Evolutionary conservation across 2,329 filamentous ascomycete species (phyloP).

Genomic region (Hypoxylon sp.): DNA sequence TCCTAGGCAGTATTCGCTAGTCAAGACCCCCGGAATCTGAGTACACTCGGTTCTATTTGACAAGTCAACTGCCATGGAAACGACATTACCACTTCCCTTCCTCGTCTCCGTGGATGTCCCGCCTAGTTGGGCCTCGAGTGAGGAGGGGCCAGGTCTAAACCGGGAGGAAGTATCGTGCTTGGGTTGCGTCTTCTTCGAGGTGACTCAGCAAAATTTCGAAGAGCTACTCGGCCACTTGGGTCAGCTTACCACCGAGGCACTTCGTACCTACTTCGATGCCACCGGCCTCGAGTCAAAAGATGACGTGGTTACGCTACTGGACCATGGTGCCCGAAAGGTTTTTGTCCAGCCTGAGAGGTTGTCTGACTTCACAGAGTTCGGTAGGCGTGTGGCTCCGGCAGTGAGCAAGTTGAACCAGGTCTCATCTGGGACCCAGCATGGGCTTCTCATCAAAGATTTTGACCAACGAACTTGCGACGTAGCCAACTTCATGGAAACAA

Average conservation of each 20-base stretch:
- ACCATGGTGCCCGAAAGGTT: slow-evolving; percentile 86
- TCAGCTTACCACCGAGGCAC: slow-evolving; percentile 63
- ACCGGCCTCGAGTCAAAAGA: slow-evolving; percentile 76
- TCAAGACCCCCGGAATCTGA: slow-evolving; percentile 1
- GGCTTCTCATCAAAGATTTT: slow-evolving; percentile 68
- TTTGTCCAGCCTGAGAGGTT: slow-evolving; percentile 83
- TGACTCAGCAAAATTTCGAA: slow-evolving; percentile 58
- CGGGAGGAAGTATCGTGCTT: slow-evolving; percentile 71
- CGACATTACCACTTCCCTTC: slow-evolving; percentile 74
- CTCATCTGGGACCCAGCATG: slow-evolving; percentile 63
- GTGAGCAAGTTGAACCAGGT: slow-evolving; percentile 62
- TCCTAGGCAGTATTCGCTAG: slow-evolving; percentile 13
- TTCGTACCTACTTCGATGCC: slow-evolving; percentile 82
- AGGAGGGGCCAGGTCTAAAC: slow-evolving; percentile 63
- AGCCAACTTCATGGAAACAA: slow-evolving; percentile 61
- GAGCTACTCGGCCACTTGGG: slow-evolving; percentile 64
- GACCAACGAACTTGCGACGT: slow-evolving; percentile 61
- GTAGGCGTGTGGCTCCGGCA: slow-evolving; percentile 68
- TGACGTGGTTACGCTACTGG: slow-evolving; percentile 84
- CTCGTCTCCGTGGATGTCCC: slow-evolving; percentile 70
- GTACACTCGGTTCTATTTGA: slow-evolving; percentile 17
- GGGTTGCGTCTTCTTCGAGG: slow-evolving; percentile 71
- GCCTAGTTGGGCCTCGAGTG: slow-evolving; percentile 62
- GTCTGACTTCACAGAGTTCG: slow-evolving; percentile 68
- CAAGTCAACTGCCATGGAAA: slow-evolving; percentile 67